Percentiles rank a stretch among this genome's conserved stretches.
Conservation (phyloP, 208 protist genomes). For the Porcisia hertigi region DNA sequence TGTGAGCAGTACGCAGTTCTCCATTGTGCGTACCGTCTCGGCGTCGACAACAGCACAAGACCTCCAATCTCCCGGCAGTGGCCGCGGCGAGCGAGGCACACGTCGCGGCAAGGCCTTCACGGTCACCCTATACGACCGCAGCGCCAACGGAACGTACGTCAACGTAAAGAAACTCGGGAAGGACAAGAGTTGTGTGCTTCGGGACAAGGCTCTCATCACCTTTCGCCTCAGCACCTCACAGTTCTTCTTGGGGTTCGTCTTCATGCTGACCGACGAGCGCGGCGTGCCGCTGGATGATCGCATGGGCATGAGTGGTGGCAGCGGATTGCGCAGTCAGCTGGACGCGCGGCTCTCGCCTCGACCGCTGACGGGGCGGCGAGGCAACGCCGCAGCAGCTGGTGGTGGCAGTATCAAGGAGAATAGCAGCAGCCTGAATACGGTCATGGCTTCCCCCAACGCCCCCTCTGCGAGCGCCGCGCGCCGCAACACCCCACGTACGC, state of each 20-base stretch:
- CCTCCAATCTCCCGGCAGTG: slow-evolving; percentile 19
- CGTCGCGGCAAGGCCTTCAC: slow-evolving; percentile 30
- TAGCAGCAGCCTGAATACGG: slow-evolving; percentile 20
- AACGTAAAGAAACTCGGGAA: slow-evolving; percentile 89
- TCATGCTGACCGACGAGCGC: slow-evolving; percentile 70
- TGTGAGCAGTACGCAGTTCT: slow-evolving; percentile 87
- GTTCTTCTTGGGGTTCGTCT: slow-evolving; percentile 90
- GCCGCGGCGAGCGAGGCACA: slow-evolving; percentile 18
- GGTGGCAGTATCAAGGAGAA: slow-evolving; percentile 18
- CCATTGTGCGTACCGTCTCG: slow-evolving; percentile 48
- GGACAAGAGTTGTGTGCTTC: slow-evolving; percentile 67
- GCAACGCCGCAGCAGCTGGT: slow-evolving; percentile 7
- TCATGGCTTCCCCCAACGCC: slow-evolving; percentile 9
- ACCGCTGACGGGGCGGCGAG: slow-evolving; percentile 25
- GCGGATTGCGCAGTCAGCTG: slow-evolving; percentile 16
- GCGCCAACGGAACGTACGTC: slow-evolving; percentile 89
- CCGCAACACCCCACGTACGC: slow-evolving; percentile 37
- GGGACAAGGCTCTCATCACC: slow-evolving; percentile 79
- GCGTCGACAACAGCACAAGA: slow-evolving; percentile 25
- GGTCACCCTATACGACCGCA: slow-evolving; percentile 66
- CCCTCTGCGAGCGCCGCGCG: slow-evolving; percentile 22
- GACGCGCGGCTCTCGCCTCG: slow-evolving; percentile 26
- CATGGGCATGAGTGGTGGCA: slow-evolving; percentile 14
- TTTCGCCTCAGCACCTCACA: slow-evolving; percentile 80
- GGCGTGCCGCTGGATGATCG: slow-evolving; percentile 53